These are phyloP conservation scores for Cercophora scortea DNA, from an alignment of 495 filamentous ascomycete species.

Conservation along the genomic window DNA sequence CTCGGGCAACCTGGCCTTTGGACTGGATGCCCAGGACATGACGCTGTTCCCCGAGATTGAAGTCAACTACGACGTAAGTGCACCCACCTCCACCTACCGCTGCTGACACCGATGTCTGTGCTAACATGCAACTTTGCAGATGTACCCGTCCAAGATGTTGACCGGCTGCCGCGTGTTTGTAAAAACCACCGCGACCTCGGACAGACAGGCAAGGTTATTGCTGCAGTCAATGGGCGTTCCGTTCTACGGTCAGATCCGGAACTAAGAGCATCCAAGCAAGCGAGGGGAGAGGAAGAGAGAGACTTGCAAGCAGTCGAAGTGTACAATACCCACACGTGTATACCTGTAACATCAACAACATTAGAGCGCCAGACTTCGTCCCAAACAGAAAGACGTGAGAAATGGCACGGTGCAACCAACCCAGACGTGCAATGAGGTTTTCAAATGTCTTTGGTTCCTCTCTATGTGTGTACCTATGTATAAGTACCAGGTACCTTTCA, in stretches of 20 bases:
- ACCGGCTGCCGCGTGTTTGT: conserved; percentile 81
- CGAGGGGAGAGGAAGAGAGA: neutral
- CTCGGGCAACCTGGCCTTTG: conserved; percentile 79
- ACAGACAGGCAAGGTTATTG: conserved; percentile 83
- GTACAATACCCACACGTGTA: conserved; percentile 16
- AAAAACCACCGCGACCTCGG: conserved; percentile 81
- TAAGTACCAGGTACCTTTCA: too few species aligned
- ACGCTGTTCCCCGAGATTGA: conserved; percentile 88
- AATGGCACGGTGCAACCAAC: too few species aligned
- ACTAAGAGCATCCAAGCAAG: conserved; percentile 17
- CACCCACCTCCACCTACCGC: neutral
- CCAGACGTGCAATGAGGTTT: too few species aligned
- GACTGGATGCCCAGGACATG: conserved; percentile 62
- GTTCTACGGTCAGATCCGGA: conserved; percentile 62
- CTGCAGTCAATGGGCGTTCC: conserved; percentile 76
- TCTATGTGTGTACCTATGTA: too few species aligned
- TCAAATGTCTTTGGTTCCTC: too few species aligned
- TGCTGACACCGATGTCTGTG: neutral
- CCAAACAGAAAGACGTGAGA: too few species aligned
- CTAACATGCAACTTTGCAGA: conserved; percentile 6
- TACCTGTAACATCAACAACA: conserved; percentile 8
- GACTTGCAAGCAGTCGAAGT: neutral
- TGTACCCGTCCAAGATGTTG: conserved; percentile 56
- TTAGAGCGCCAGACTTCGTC: neutral
- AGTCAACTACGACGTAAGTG: conserved; percentile 81